Evolutionary conservation across 805 yeast species (phyloP), one percentile per base, ranked within the genome.

Genomic region (Spencermartinsiella europaea): DNA sequence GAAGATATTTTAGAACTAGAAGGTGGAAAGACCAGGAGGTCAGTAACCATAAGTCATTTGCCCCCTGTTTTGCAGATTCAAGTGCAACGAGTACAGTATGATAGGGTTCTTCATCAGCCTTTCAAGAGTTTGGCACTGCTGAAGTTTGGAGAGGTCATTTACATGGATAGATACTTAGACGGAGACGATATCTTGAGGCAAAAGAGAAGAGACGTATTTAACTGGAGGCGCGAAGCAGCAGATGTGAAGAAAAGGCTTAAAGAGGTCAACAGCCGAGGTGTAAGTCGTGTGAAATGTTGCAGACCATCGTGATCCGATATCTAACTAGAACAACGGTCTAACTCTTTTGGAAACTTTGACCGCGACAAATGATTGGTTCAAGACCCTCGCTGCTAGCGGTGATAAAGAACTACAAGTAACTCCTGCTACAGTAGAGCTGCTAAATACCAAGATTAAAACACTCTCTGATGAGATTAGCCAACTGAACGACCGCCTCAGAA

Each of bases 71-170:
- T 93, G 41, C 99, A 93, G 62, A 78, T 93, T 41, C 99, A 93
- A 61, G 85, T 93, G 5, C 98, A 90, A 66, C 74, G 99, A 60
- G 98, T 93, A 0, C 86, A 87, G 62, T 93, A 83, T 63, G 96
- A 93, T 60, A 73, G 89, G 38, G 82, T 73, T 45, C 67, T 76
- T 12, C 73, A 81, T 42, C 75, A 82, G 65, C 87, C 95, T 0
- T 86, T 86, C 59, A 93, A 93, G 62, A 82, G 89, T 2, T 75
- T 78, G 37, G 89, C 84, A 47, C 95, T 89, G 5, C 72, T 93
- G 40, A 90, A 90, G 2, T 88, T 89, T 60, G 78, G 80, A 22
- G 85, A 87, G 44, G 77, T 72, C 8, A 65, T 93, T 5, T 90
- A 85, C 62, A 78, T 93, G 76, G 99, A 93, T 66, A 73, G 97